Base-by-base conservation (phyloP, 2,329 filamentous ascomycete genomes). In the Dactylella cylindrospora region DNA sequence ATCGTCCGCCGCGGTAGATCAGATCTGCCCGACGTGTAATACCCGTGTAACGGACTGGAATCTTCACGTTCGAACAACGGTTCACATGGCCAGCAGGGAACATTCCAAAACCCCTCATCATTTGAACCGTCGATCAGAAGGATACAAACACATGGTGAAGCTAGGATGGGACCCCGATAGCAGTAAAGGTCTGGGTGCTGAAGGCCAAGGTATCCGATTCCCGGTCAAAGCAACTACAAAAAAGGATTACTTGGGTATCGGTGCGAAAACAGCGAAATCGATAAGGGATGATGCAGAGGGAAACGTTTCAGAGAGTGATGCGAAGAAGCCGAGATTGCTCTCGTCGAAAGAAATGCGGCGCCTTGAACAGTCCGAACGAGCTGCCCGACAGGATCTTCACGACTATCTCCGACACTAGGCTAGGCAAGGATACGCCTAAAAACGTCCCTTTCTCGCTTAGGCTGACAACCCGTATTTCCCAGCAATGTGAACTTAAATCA, bases 161-260 rank as follows among this genome's bases (percentile, higher is more conserved):
- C 79, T 85, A 57, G 86, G 86, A 22, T 90, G 85, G 82, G 84
- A 90, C 67, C 84, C 86, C 0, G 86, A 90, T 72, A 76, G 81
- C 22, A 77, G 88, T 2, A 72, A 75, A 12, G 90, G 90, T 0
- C 77, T 96, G 0, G 90, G 90, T 0, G 79, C 79, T 7, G 74
- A 75, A 1, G 84, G 86, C 0, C 81, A 86, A 66, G 90, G 90
- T 2, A 84, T 88, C 61, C 77, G 84, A 32, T 84, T 83, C 66
- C 90, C 90, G 0, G 77, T 96, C 65, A 89, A 89, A 70, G 76
- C 81, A 0, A 79, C 78, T 57, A 75, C 79, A 50, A 95, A 95
- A 73, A 79, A 84, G 35, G 82, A 91, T 70, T 89, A 80, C 2
- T 75, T 86, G 5, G 91, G 90, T 0, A 72, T 95, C 20, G 89